phyloP scores from a whole-genome alignment of 352 stramenopile species.

The Sclerospora graminicola region DNA sequence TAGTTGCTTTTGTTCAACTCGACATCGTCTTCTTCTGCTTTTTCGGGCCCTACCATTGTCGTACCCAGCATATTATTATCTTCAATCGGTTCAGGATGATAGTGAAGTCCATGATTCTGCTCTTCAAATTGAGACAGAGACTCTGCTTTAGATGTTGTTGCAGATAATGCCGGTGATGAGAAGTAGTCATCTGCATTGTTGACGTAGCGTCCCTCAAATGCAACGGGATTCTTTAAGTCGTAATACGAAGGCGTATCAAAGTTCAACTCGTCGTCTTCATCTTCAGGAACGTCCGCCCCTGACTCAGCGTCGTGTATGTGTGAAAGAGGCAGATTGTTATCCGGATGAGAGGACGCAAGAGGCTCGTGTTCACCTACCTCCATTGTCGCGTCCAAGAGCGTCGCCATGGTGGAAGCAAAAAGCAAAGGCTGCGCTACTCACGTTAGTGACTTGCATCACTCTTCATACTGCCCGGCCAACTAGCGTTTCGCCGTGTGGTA shows the following conservation, averaged over 20 bases:
- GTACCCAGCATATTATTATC: constrained; percentile 36
- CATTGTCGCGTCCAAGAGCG: constrained; percentile 35
- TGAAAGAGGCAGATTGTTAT: neutral
- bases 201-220: constrained; percentile 61
- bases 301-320: constrained; percentile 15
- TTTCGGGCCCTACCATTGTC: constrained; percentile 16
- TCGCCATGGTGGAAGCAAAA: no score
- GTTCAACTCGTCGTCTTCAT: constrained; percentile 57
- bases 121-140: neutral
- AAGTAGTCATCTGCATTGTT: constrained; percentile 85
- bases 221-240: constrained; percentile 67
- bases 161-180: constrained; percentile 20
- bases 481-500: no score
- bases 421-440: no score
- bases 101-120: neutral
- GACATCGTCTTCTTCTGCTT: constrained; percentile 10
- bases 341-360: no score
- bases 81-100: no score
- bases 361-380: constrained; percentile 17
- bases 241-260: constrained; percentile 80
- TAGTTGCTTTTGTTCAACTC: constrained; percentile 24
- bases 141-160: constrained; percentile 3
- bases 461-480: no score
- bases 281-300: constrained; percentile 15
- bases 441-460: no score